phyloP scores from a whole-genome alignment of 2,329 filamentous ascomycete genomes.

The Alternaria gansuensis region DNA sequence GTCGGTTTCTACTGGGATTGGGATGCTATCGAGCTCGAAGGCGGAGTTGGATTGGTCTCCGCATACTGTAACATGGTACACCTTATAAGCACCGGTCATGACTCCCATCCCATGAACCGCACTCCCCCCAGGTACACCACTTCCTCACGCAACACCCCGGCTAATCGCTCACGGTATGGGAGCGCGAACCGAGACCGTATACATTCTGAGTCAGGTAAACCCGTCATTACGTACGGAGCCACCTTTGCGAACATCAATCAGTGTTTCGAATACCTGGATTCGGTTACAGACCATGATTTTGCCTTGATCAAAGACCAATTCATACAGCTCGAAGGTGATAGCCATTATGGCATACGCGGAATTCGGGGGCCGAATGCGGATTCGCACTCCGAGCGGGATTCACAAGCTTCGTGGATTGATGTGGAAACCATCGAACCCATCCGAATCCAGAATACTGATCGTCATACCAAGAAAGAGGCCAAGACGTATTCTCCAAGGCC shows the following conservation, averaged over 20 bases:
- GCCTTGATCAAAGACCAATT: not conserved
- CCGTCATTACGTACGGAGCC: not conserved
- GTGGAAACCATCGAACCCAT: not conserved
- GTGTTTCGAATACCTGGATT: not conserved
- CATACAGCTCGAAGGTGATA: not conserved
- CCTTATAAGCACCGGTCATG: not conserved
- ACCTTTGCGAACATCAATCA: not conserved
- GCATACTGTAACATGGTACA: not conserved
- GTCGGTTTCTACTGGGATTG: conserved; percentile 2
- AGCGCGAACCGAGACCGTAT: not conserved
- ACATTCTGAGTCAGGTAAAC: not conserved
- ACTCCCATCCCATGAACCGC: not conserved
- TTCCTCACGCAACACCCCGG: not conserved
- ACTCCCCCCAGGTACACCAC: not conserved
- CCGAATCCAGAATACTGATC: not conserved
- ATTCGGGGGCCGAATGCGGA: not conserved
- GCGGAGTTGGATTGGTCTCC: not conserved
- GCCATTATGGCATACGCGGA: not conserved
- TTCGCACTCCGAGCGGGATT: not conserved
- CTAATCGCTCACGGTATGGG: not conserved
- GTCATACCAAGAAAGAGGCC: not conserved
- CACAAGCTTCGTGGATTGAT: not conserved
- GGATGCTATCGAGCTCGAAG: conserved; percentile 5
- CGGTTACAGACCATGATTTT: not conserved
- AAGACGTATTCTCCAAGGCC: not conserved